Conservation (phyloP, 2,329 filamentous ascomycete genomes). For the Fusarium sp. region DNA sequence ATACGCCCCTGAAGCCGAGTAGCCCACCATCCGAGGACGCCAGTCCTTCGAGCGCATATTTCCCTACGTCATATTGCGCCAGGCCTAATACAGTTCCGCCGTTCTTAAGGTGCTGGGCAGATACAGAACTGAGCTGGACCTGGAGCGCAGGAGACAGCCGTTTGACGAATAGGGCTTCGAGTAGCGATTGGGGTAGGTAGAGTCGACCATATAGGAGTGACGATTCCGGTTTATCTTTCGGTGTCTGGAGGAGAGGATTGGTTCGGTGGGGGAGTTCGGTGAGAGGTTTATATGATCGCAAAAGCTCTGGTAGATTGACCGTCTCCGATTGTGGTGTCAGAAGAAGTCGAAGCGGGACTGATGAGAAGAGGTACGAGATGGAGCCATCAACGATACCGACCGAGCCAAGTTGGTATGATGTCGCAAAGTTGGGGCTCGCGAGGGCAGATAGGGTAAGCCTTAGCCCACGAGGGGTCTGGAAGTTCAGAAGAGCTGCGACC, state of each 20-base stretch:
- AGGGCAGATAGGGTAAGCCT: constrained; percentile 90
- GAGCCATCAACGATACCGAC: constrained; percentile 94
- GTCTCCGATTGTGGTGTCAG: constrained; percentile 74
- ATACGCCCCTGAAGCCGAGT: constrained; percentile 86
- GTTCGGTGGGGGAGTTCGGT: constrained; percentile 63
- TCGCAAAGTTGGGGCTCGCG: constrained; percentile 91
- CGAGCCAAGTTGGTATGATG: constrained; percentile 90
- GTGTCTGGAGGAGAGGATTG: constrained; percentile 36
- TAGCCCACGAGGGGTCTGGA: constrained; percentile 84
- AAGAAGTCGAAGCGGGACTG: constrained; percentile 75
- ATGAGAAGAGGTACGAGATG: constrained; percentile 96
- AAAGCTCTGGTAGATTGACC: constrained; percentile 79
- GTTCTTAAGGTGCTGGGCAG: constrained; percentile 74
- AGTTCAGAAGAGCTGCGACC: constrained; percentile 80
- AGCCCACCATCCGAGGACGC: constrained; percentile 93
- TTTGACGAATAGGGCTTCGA: constrained; percentile 87
- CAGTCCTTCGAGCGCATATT: constrained; percentile 88
- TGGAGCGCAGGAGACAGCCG: constrained; percentile 81
- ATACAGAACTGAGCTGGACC: constrained; percentile 82
- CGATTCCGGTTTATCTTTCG: constrained; percentile 52
- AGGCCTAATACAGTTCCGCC: constrained; percentile 80
- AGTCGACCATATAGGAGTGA: constrained; percentile 80
- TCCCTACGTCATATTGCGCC: constrained; percentile 84
- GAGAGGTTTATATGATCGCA: constrained; percentile 85
- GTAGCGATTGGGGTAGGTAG: constrained; percentile 83